Evolutionary conservation across 2,329 filamentous ascomycete genomes (phyloP).

Genomic region (Sporothrix brunneoviolacea): DNA sequence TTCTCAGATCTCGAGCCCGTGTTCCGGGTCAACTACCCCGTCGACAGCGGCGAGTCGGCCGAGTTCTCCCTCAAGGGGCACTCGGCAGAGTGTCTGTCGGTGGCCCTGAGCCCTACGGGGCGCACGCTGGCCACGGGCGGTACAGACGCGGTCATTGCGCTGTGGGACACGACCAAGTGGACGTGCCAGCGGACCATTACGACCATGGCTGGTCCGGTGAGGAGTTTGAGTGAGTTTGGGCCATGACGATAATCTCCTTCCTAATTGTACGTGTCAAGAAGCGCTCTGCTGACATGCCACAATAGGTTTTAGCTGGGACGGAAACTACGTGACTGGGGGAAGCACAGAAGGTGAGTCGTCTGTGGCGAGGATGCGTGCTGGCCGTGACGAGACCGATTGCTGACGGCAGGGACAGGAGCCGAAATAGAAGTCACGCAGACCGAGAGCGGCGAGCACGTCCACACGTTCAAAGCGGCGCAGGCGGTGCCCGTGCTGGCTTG

Average conservation of each 20-base stretch:
- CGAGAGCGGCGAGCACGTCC: slow-evolving; percentile 66
- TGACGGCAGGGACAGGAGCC: slow-evolving; percentile 34
- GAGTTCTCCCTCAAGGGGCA: slow-evolving; percentile 64
- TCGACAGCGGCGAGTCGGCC: slow-evolving; percentile 27
- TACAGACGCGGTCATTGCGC: slow-evolving; percentile 64
- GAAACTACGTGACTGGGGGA: slow-evolving; percentile 65
- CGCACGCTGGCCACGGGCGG: slow-evolving; percentile 68
- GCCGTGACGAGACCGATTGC: not conserved
- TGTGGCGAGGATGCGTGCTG: not conserved
- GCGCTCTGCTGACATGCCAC: not conserved
- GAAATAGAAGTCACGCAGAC: slow-evolving; percentile 65
- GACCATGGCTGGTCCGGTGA: slow-evolving; percentile 61
- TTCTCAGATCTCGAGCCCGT: slow-evolving; percentile 58
- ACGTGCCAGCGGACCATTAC: slow-evolving; percentile 66
- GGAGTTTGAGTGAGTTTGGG: slow-evolving; percentile 56
- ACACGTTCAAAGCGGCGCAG: slow-evolving; percentile 62
- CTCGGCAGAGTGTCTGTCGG: slow-evolving; percentile 63
- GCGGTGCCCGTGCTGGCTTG: slow-evolving; percentile 63
- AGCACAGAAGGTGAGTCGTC: slow-evolving; percentile 57
- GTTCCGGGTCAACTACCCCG: slow-evolving; percentile 41
- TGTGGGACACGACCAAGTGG: slow-evolving; percentile 76
- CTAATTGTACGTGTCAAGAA: too few relatives aligned
- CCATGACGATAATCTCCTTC: too few relatives aligned
- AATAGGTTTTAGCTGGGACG: slow-evolving; percentile 69
- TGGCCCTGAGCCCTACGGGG: slow-evolving; percentile 64